phyloP scores from a whole-genome alignment of 192 early-diverging fungal species.

The Podila verticillata region DNA sequence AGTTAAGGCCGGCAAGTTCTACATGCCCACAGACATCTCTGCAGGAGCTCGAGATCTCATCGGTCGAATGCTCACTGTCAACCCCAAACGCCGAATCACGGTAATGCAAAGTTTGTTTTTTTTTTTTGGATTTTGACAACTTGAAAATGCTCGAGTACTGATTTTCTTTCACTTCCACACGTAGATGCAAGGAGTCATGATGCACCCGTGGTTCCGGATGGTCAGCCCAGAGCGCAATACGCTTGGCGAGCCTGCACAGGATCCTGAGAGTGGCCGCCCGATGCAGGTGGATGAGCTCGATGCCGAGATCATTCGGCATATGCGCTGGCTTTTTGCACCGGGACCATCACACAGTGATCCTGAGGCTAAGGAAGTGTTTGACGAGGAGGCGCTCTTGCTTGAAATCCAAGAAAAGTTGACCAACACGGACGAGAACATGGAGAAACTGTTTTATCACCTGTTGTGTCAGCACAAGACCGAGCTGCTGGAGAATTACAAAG shows the following conservation, averaged over 20 bases:
- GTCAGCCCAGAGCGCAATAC: slow-evolving; percentile 48
- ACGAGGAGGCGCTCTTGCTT: slow-evolving; percentile 37
- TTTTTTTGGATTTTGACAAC: background rate
- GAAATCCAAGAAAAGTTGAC: slow-evolving; percentile 49
- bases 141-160: background rate
- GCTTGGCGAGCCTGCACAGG: slow-evolving; percentile 35
- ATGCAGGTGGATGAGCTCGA: slow-evolving; percentile 25
- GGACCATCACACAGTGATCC: slow-evolving; percentile 46
- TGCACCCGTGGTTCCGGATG: slow-evolving; percentile 59
- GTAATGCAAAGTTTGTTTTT: slow-evolving; percentile 17
- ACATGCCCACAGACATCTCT: slow-evolving; percentile 62
- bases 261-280: slow-evolving; percentile 8
- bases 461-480: slow-evolving; percentile 45
- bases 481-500: slow-evolving; percentile 31
- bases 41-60: slow-evolving; percentile 56
- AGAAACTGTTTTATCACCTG: slow-evolving; percentile 40
- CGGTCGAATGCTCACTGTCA: slow-evolving; percentile 56
- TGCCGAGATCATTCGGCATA: slow-evolving; percentile 39
- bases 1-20: slow-evolving; percentile 60
- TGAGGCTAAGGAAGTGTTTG: slow-evolving; percentile 44
- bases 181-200: slow-evolving; percentile 61
- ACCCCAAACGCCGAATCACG: slow-evolving; percentile 55
- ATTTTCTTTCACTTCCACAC: background rate
- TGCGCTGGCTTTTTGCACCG: slow-evolving; percentile 49
- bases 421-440: slow-evolving; percentile 44